These are phyloP conservation scores for Zygotorulaspora danielsina DNA, from an alignment of 805 yeast genomes.

Conservation along the genomic window DNA sequence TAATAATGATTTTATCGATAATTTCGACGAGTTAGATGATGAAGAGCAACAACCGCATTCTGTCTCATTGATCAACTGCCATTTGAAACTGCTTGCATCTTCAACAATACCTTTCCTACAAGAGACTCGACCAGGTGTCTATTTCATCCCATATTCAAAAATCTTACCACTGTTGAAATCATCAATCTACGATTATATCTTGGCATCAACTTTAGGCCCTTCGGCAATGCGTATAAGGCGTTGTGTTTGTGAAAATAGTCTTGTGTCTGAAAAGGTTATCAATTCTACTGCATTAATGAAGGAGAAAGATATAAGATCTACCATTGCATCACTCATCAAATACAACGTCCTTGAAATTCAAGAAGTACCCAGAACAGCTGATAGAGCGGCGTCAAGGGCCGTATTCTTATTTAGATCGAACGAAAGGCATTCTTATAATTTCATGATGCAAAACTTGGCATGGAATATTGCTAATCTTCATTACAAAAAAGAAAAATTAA, in stretches of 20 bases:
- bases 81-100: conserved; percentile 59
- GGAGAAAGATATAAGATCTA: conserved; percentile 70
- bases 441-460: conserved; percentile 44
- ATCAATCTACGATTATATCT: conserved; percentile 50
- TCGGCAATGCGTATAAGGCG: conserved; percentile 70
- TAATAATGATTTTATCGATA: conserved; percentile 25
- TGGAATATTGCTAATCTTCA: conserved; percentile 46
- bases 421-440: conserved; percentile 46
- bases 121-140: conserved; percentile 53
- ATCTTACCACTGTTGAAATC: conserved; percentile 46
- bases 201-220: conserved; percentile 59
- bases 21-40: conserved; percentile 36
- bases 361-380: conserved; percentile 89
- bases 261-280: conserved; percentile 81
- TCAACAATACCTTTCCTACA: conserved; percentile 54
- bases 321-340: conserved; percentile 59
- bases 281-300: conserved; percentile 71
- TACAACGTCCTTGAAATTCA: conserved; percentile 79
- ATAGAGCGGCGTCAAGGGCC: conserved; percentile 86
- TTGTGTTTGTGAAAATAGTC: conserved; percentile 62
- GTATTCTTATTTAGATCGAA: conserved; percentile 75
- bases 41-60: conserved; percentile 34
- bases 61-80: conserved; percentile 47
- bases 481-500: conserved; percentile 51
- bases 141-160: conserved; percentile 58